Evolutionary conservation across 73 alveolate species (phyloP).

Genomic region (Stentor coeruleus): DNA sequence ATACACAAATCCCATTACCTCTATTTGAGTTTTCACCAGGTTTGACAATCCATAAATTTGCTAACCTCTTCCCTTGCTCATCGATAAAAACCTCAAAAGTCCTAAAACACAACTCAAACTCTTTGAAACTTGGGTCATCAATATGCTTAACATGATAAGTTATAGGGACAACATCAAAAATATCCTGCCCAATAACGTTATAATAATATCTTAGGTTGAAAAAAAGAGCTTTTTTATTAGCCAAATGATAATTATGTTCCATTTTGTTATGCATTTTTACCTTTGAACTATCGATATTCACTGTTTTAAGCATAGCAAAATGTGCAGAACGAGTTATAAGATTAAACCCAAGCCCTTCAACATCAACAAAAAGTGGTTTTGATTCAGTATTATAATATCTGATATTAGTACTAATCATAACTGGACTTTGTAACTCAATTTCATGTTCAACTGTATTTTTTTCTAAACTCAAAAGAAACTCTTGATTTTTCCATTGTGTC

Average conservation of each 20-base stretch:
- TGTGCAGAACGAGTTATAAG: neutral
- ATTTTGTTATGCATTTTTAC: slow-evolving; percentile 37
- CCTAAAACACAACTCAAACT: slow-evolving; percentile 25
- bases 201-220: slow-evolving; percentile 69
- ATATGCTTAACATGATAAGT: slow-evolving; percentile 6
- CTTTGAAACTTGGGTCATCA: slow-evolving; percentile 6
- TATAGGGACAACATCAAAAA: slow-evolving; percentile 7
- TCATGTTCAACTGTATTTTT: neutral
- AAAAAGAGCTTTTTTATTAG: slow-evolving; percentile 64
- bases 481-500: slow-evolving; percentile 17
- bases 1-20: neutral
- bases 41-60: neutral
- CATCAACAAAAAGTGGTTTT: slow-evolving; percentile 9
- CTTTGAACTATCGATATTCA: slow-evolving; percentile 32
- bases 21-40: slow-evolving; percentile 25
- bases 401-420: no score
- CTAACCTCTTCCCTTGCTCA: no score
- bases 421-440: neutral
- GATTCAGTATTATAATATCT: neutral
- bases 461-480: neutral
- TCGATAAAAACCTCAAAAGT: no score
- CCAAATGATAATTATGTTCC: slow-evolving; percentile 50
- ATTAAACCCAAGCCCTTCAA: neutral
- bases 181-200: slow-evolving; percentile 41
- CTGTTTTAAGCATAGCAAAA: slow-evolving; percentile 23